phyloP scores from a whole-genome alignment of 176 grass and related monocot genomes.

The Rhynchospora breviuscula region DNA sequence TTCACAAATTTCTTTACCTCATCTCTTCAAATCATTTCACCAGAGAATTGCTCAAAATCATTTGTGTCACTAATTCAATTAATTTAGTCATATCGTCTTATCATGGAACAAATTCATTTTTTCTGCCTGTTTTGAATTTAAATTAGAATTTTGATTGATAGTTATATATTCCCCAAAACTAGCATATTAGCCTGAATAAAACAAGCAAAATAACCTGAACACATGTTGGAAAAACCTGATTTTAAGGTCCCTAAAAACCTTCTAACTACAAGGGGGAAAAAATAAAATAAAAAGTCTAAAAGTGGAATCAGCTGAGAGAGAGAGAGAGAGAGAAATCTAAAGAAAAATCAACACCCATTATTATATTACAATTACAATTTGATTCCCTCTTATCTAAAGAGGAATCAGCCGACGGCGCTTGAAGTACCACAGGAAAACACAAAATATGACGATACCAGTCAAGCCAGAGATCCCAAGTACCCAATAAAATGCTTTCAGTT shows the following conservation, averaged over 20 bases:
- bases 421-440: constrained; percentile 74
- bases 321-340: too few relatives aligned
- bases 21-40: too few relatives aligned
- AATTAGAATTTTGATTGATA: background rate
- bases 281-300: background rate
- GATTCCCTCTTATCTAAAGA: constrained; percentile 34
- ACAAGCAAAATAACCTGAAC: background rate
- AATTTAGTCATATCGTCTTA: too few relatives aligned
- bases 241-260: background rate
- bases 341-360: background rate
- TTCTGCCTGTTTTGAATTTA: too few relatives aligned
- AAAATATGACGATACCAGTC: constrained; percentile 55
- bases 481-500: constrained; percentile 73
- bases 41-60: too few relatives aligned
- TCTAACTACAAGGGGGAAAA: constrained; percentile 2
- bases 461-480: constrained; percentile 43
- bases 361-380: background rate
- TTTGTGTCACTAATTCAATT: too few relatives aligned
- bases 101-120: too few relatives aligned
- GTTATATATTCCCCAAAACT: too few relatives aligned
- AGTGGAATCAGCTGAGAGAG: too few relatives aligned
- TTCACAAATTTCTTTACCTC: too few relatives aligned
- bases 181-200: background rate
- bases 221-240: background rate
- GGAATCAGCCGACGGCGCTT: constrained; percentile 74